phyloP scores from a whole-genome alignment of 371 early-diverging fungal genomes.

The Syncephalis fuscata region DNA sequence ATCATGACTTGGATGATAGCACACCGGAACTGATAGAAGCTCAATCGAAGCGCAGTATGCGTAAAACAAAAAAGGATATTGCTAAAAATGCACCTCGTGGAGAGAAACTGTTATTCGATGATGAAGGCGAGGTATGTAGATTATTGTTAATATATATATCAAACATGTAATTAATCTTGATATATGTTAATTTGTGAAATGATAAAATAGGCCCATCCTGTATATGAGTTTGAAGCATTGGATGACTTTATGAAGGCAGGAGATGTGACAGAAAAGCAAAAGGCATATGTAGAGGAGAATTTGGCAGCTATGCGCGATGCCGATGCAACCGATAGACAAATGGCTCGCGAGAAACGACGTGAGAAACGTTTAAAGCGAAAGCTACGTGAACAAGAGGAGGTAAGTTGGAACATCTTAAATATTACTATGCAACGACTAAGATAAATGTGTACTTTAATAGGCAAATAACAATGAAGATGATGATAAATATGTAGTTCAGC shows the following conservation, averaged over 20 bases:
- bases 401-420: constrained; percentile 6
- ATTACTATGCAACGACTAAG: too few species aligned
- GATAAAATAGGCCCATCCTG: constrained; percentile 27
- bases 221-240: constrained; percentile 65
- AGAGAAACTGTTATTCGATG: constrained; percentile 75
- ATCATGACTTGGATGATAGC: constrained; percentile 39
- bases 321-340: constrained; percentile 55
- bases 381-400: constrained; percentile 39
- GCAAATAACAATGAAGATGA: constrained; percentile 11
- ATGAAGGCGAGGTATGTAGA: constrained; percentile 61
- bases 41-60: background rate
- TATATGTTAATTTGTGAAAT: background rate
- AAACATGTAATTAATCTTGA: background rate
- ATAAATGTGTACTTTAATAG: too few species aligned
- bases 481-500: constrained; percentile 3
- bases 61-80: constrained; percentile 58
- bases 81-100: constrained; percentile 47
- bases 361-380: constrained; percentile 55
- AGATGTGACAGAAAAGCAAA: constrained; percentile 38
- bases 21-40: background rate
- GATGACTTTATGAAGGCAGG: constrained; percentile 59
- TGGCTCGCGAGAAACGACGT: constrained; percentile 44
- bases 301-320: constrained; percentile 38
- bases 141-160: background rate
- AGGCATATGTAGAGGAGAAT: constrained; percentile 45